phyloP scores from a whole-genome alignment of 441 rosid species.

The Eruca vesicaria region DNA sequence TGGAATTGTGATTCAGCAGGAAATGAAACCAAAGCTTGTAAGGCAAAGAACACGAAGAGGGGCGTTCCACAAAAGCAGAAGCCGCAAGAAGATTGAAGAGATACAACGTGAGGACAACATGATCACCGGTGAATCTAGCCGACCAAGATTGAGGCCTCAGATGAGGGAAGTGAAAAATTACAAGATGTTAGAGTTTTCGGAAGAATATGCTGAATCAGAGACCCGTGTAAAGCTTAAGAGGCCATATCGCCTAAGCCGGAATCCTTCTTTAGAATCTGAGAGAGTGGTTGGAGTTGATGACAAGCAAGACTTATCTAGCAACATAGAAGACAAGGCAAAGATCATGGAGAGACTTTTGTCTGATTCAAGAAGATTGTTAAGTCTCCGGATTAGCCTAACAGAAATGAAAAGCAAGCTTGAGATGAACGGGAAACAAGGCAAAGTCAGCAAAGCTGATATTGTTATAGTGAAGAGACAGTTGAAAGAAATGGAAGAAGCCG shows the following conservation, averaged over 20 bases:
- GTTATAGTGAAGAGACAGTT: conserved; percentile 55
- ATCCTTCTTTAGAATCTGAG: conserved; percentile 37
- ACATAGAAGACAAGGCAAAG: conserved; percentile 46
- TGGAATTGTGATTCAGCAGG: conserved; percentile 26
- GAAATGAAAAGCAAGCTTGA: conserved; percentile 62
- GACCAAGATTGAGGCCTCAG: conserved; percentile 37
- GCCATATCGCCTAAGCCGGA: conserved; percentile 26
- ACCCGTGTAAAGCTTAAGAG: conserved; percentile 28
- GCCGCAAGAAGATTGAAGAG: conserved; percentile 25
- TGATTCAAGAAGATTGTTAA: conserved; percentile 56
- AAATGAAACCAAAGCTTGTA: conserved; percentile 44
- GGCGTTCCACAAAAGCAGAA: conserved; percentile 10
- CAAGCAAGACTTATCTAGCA: conserved; percentile 36
- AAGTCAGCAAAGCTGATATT: conserved; percentile 40
- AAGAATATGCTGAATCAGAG: conserved; percentile 49
- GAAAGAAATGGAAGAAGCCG: conserved; percentile 65
- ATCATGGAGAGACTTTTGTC: conserved; percentile 70
- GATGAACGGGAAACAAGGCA: conserved; percentile 52
- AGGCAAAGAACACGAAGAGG: conserved; percentile 34
- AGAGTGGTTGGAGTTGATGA: conserved; percentile 37
- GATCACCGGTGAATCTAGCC: conserved; percentile 34
- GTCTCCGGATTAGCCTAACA: conserved; percentile 53
- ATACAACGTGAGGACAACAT: conserved; percentile 36
- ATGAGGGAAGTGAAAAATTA: conserved; percentile 36
- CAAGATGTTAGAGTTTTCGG: conserved; percentile 62